These are phyloP conservation scores for Prunella vulgaris DNA, from an alignment of 257 asterid genomes.

Conservation along the genomic window DNA sequence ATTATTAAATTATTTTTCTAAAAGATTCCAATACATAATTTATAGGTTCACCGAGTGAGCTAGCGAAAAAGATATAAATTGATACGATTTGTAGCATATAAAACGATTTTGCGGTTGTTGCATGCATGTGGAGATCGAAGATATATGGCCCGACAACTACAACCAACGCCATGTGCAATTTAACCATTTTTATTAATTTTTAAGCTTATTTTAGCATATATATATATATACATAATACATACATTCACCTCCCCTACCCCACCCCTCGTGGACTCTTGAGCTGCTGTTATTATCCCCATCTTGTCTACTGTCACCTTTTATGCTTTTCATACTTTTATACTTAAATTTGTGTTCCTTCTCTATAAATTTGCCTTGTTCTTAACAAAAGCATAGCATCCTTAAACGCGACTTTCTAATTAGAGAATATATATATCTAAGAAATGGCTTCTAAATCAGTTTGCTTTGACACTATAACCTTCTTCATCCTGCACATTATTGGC, in stretches of 20 bases:
- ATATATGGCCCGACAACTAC: slow-evolving; percentile 11
- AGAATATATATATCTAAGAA: neutral
- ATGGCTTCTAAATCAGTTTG: slow-evolving; percentile 7
- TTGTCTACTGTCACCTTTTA: neutral
- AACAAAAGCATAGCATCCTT: neutral
- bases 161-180: slow-evolving; percentile 17
- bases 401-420: neutral
- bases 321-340: neutral
- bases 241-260: neutral
- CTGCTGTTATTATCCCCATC: slow-evolving; percentile 16
- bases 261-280: slow-evolving; percentile 20
- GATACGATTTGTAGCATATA: neutral
- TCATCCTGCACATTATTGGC: neutral
- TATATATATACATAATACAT: too few species aligned
- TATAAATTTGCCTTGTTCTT: neutral
- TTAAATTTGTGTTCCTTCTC: neutral
- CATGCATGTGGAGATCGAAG: slow-evolving; percentile 17
- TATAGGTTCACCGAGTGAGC: neutral
- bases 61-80: neutral
- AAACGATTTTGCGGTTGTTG: neutral
- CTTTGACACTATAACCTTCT: neutral
- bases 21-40: neutral
- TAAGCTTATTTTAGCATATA: neutral
- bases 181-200: neutral
- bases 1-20: neutral